phyloP scores from a whole-genome alignment of 23 red algal species.

The Gracilaria gracilis region DNA sequence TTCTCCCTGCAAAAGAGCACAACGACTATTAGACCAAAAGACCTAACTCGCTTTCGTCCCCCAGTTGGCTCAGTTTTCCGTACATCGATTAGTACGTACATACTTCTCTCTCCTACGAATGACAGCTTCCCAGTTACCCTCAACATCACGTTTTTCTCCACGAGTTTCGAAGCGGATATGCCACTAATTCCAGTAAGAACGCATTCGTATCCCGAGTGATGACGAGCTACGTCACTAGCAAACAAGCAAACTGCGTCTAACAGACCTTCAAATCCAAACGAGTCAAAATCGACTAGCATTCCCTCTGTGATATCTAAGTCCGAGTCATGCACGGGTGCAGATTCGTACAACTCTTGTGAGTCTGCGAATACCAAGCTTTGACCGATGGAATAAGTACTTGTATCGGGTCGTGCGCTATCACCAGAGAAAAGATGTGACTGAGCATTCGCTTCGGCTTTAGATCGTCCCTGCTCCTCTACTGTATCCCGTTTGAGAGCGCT shows the following conservation, averaged over 20 bases:
- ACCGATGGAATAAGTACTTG: background rate
- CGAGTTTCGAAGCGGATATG: constrained; percentile 15
- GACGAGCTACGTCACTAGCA: constrained; percentile 16
- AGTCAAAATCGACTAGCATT: constrained; percentile 28
- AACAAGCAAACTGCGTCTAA: constrained; percentile 56
- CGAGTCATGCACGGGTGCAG: background rate
- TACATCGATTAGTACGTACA: constrained; percentile 47
- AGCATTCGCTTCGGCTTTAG: background rate
- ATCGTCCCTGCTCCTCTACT: background rate
- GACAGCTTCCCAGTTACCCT: background rate
- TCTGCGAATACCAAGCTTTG: background rate
- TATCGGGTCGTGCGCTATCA: background rate
- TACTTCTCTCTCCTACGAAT: background rate
- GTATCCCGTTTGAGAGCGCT: background rate
- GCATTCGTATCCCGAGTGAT: background rate
- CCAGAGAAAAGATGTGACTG: background rate
- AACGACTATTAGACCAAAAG: constrained; percentile 45
- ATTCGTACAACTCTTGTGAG: background rate
- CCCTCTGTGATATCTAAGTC: constrained; percentile 1
- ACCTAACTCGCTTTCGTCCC: constrained; percentile 44
- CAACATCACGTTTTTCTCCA: constrained; percentile 25
- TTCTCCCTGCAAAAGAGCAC: background rate
- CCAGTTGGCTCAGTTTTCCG: constrained; percentile 39
- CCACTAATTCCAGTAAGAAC: constrained; percentile 5
- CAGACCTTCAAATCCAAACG: constrained; percentile 27